Percentiles rank a stretch among this genome's conserved stretches.
Conservation (phyloP, 805 yeast genomes). For the Komagataella ulmi region DNA sequence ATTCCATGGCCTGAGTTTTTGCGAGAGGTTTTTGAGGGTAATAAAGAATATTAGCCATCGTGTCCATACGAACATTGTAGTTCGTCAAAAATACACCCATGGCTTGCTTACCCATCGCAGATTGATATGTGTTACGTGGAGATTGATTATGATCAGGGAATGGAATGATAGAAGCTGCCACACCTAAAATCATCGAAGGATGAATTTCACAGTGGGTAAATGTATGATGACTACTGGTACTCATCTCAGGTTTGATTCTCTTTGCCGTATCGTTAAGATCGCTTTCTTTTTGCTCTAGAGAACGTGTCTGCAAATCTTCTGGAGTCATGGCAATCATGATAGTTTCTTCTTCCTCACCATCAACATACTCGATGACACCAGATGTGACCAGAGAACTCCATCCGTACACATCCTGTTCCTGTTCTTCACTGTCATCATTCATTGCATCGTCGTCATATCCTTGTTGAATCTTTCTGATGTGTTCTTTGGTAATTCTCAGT, state of each 20-base stretch:
- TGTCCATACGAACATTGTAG: conserved; percentile 95
- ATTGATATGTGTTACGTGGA: conserved; percentile 97
- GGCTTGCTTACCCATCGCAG: conserved; percentile 99
- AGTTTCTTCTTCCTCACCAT: conserved; percentile 98
- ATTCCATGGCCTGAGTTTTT: conserved; percentile 96
- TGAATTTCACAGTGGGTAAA: conserved; percentile 99
- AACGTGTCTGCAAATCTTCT: conserved; percentile 73
- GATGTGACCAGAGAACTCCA: conserved; percentile 77
- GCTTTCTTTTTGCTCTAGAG: conserved; percentile 21
- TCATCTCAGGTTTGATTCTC: conserved; percentile 55
- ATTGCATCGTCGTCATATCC: conserved; percentile 50
- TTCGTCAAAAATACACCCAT: conserved; percentile 98
- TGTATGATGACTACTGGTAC: conserved; percentile 51
- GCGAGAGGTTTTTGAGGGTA: conserved; percentile 98
- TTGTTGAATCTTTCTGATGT: conserved; percentile 55
- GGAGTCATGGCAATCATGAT: conserved; percentile 98
- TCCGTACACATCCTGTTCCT: conserved; percentile 37
- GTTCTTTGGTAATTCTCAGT: conserved; percentile 73
- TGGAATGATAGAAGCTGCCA: conserved; percentile 97
- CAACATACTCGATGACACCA: conserved; percentile 92
- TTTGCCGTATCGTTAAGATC: conserved; percentile 57
- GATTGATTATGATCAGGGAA: conserved; percentile 99
- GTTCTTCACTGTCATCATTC: conserved; percentile 31
- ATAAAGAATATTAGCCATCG: conserved; percentile 95
- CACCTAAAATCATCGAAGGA: conserved; percentile 97